A percentile compares a stretch with the other conserved stretches of the same genome.
phyloP scores from a whole-genome alignment of 2,329 filamentous ascomycete genomes.

The Botryotinia calthae region DNA sequence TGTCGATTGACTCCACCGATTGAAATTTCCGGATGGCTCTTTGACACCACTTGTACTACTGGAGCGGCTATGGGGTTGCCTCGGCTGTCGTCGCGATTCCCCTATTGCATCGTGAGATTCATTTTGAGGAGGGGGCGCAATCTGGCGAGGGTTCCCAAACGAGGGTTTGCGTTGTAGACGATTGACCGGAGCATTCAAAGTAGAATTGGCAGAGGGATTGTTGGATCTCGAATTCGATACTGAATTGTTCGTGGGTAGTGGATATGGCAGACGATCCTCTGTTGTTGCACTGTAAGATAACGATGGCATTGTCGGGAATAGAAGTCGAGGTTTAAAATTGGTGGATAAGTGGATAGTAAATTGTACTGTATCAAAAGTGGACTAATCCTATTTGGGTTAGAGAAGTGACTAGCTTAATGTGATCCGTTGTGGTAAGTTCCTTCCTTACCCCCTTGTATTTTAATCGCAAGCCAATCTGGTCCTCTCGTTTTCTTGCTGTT shows the following conservation, averaged over 20 bases:
- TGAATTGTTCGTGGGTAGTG: constrained; percentile 2
- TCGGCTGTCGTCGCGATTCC: constrained; percentile 35
- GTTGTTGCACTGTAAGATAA: constrained; percentile 22
- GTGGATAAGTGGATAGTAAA: constrained; percentile 8
- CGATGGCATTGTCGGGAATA: constrained; percentile 17
- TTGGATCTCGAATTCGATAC: background rate
- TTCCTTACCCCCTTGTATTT: constrained; percentile 2
- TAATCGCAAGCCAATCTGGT: background rate
- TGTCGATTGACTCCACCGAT: constrained; percentile 55
- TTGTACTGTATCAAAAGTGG: constrained; percentile 17
- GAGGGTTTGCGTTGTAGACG: constrained; percentile 16
- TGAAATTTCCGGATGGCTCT: constrained; percentile 49
- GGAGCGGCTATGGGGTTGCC: constrained; percentile 32
- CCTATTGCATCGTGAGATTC: constrained; percentile 17
- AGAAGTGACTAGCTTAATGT: constrained; percentile 2
- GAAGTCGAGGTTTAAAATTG: constrained; percentile 17
- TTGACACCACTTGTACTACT: constrained; percentile 17
- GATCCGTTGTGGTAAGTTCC: constrained; percentile 8
- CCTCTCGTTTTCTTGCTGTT: background rate
- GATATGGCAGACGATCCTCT: constrained; percentile 18
- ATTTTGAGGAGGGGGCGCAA: constrained; percentile 20
- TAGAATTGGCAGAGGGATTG: constrained; percentile 6
- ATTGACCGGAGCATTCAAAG: constrained; percentile 10
- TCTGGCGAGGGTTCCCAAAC: constrained; percentile 18
- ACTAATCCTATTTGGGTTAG: constrained; percentile 13